These are phyloP conservation scores for Lodderomyces orthopsilosis DNA, from an alignment of 1,139 yeast genomes.

Conservation along the genomic window DNA sequence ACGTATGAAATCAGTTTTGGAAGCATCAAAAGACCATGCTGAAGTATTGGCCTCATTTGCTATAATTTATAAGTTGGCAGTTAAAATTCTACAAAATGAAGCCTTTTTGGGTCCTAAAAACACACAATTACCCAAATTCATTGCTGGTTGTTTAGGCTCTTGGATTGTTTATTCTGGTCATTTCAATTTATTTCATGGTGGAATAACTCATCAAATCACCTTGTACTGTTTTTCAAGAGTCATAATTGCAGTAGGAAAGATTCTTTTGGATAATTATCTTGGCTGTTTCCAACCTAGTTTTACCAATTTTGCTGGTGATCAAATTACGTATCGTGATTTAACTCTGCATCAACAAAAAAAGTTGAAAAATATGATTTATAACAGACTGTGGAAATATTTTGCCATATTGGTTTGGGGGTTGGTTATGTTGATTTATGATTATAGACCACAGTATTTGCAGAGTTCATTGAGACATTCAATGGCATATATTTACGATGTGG, in stretches of 20 bases:
- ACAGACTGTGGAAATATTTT: slow-evolving; percentile 58
- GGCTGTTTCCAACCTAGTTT: slow-evolving; percentile 37
- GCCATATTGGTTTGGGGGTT: slow-evolving; percentile 75
- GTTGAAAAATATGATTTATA: slow-evolving; percentile 34
- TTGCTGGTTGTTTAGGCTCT: slow-evolving; percentile 67
- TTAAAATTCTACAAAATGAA: slow-evolving; percentile 32
- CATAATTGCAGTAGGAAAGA: slow-evolving; percentile 51
- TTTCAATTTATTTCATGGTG: slow-evolving; percentile 43
- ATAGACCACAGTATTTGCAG: slow-evolving; percentile 63
- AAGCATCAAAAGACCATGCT: slow-evolving; percentile 67
- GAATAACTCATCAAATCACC: slow-evolving; percentile 58
- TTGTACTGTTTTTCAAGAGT: slow-evolving; percentile 62
- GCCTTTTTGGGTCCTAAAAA: slow-evolving; percentile 34
- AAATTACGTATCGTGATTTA: slow-evolving; percentile 29
- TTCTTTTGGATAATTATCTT: slow-evolving; percentile 38
- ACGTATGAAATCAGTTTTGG: slow-evolving; percentile 47
- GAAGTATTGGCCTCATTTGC: slow-evolving; percentile 66
- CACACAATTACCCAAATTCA: slow-evolving; percentile 39
- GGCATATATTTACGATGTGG: slow-evolving; percentile 67
- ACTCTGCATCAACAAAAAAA: slow-evolving; percentile 32
- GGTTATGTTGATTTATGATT: slow-evolving; percentile 69
- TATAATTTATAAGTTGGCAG: slow-evolving; percentile 49
- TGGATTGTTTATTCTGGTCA: slow-evolving; percentile 64
- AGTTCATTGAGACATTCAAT: slow-evolving; percentile 66
- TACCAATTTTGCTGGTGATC: slow-evolving; percentile 19